These are phyloP conservation scores for Kwoniella botswanensis DNA, from an alignment of 768 basidiomycete genomes.

Conservation along the genomic window DNA sequence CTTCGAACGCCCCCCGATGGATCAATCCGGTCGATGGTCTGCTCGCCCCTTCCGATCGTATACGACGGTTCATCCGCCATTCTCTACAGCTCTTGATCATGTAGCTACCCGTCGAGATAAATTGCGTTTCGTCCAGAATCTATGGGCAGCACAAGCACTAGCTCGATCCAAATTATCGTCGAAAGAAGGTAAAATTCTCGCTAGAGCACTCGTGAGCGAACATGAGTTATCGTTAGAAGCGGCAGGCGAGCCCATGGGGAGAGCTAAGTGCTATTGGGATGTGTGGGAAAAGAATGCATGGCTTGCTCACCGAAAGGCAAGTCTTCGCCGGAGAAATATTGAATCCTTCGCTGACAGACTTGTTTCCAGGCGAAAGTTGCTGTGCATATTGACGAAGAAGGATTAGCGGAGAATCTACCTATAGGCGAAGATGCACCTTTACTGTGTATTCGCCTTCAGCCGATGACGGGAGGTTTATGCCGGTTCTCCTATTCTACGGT, in stretches of 20 bases:
- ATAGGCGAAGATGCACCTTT: constrained; percentile 73
- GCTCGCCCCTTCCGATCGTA: constrained; percentile 81
- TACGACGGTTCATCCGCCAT: constrained; percentile 76
- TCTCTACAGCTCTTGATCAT: constrained; percentile 70
- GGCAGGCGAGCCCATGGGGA: constrained; percentile 38
- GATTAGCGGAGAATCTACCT: constrained; percentile 75
- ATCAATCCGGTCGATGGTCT: constrained; percentile 84
- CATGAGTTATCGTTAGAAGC: constrained; percentile 69
- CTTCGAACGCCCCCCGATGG: constrained; percentile 78
- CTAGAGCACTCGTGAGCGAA: constrained; percentile 65
- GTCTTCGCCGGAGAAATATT: constrained; percentile 12
- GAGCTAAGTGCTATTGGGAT: constrained; percentile 80
- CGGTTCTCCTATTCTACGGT: constrained; percentile 64
- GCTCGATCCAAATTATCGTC: constrained; percentile 73
- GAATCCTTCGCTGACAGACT: neutral
- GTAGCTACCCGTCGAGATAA: constrained; percentile 71
- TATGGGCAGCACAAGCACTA: constrained; percentile 85
- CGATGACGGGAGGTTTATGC: constrained; percentile 79
- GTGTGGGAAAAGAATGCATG: constrained; percentile 73
- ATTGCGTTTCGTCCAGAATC: constrained; percentile 79
- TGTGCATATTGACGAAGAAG: constrained; percentile 79
- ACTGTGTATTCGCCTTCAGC: constrained; percentile 79
- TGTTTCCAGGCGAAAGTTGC: constrained; percentile 76
- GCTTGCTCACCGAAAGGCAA: constrained; percentile 71
- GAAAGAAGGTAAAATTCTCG: constrained; percentile 13